Percentiles rank a stretch among this genome's conserved stretches.
These are phyloP conservation scores for Xanthoconium stramineum DNA, from an alignment of 768 basidiomycete species.

Conservation along the genomic window DNA sequence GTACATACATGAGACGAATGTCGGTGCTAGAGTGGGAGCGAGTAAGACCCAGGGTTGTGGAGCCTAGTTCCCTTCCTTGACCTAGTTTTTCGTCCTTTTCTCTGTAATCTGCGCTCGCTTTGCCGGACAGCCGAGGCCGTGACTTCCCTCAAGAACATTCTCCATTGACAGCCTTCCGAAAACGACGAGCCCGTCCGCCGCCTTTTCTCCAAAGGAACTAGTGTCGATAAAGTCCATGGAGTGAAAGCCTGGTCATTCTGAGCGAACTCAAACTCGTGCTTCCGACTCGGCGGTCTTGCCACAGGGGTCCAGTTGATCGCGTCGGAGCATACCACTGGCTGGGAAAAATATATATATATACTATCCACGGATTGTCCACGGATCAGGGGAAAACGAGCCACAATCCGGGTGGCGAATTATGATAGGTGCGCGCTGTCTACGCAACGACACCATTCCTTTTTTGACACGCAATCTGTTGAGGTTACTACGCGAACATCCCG, in stretches of 20 bases:
- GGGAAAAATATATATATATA: not conserved
- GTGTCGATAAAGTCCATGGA: not conserved
- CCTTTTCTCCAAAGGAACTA: constrained; percentile 18
- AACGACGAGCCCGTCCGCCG: constrained; percentile 9
- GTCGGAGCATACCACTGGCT: constrained; percentile 19
- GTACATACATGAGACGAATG: constrained; percentile 10
- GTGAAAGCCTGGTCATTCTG: constrained; percentile 4
- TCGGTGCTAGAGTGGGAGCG: constrained; percentile 20
- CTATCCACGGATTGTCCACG: constrained; percentile 7
- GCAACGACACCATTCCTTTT: constrained; percentile 4
- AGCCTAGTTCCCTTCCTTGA: constrained; percentile 4
- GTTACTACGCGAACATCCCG: constrained; percentile 7
- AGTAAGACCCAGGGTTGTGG: not conserved
- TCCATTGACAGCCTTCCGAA: constrained; percentile 11
- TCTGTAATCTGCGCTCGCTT: not conserved
- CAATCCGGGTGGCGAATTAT: constrained; percentile 3
- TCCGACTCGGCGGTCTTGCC: constrained; percentile 8
- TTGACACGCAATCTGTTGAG: not conserved
- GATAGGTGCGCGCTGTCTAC: constrained; percentile 7
- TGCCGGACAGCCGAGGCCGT: constrained; percentile 10
- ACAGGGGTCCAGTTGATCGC: not conserved
- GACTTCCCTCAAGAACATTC: constrained; percentile 4
- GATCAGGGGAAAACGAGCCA: constrained; percentile 19
- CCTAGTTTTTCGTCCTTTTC: constrained; percentile 2
- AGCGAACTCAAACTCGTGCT: not conserved